Base-by-base conservation (phyloP, 371 early-diverging fungal species). In the Coelomomyces lativittatus region DNA sequence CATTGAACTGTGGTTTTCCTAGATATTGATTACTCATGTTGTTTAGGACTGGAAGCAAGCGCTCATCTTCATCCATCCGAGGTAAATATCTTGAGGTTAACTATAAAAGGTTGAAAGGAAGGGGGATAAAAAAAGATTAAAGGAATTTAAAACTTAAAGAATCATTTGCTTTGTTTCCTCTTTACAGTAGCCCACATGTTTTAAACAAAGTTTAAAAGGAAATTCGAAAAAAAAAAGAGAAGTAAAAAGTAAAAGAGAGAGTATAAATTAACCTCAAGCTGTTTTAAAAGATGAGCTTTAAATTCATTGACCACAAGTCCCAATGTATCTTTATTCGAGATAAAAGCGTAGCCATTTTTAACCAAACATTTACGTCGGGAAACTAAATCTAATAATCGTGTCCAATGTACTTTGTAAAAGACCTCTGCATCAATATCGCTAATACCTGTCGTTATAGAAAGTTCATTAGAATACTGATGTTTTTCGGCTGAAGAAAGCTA, bases 31-130 rank as follows among this genome's bases (percentile, higher is more conserved):
- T 79, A 55, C 85, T 82, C 29, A 92, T 67, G 40, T 86, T 86
- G 49, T 74, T 61, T 37, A 96, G 67, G 25, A 93, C 72, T 0
- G 93, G 91, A 37, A 80, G 60, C 41, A 96, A 58, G 23, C 95
- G 79, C 52, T 89, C 88, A 54, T 92, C 91, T 58, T 91, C 90
- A 50, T 90, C 91, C 78, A 93, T 70, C 34, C 80, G 66, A 35
- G 89, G 88, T 49, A 93, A 57, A 8, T 81, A 71, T 50, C 76
- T 73, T 26, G 81, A 74, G 4, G 83, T 79, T 21, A 63, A 59
- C 75, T 71, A 53, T 40, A 29, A 30, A 24, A n/a, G n/a, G n/a
- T n/a, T n/a, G n/a, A n/a, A n/a, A n/a, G n/a, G n/a, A n/a, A n/a
- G n/a, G n/a, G n/a, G n/a, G n/a, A n/a, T n/a, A n/a, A n/a, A n/a